phyloP scores from a whole-genome alignment of 345 rosid genomes.

The Citrus reticulata region DNA sequence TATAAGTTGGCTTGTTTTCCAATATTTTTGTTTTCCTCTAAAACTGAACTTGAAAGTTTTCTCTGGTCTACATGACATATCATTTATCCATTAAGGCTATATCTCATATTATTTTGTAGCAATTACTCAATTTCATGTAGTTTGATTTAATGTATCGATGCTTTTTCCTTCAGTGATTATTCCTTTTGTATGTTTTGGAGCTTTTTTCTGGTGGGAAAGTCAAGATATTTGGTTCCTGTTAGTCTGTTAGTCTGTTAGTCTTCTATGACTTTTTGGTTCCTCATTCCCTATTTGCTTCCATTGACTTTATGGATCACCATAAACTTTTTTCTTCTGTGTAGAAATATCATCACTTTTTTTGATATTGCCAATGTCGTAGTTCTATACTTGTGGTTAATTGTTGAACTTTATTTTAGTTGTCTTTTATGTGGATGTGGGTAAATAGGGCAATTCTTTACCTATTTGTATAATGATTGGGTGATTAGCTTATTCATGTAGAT shows the following conservation, averaged over 20 bases:
- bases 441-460: too few relatives aligned
- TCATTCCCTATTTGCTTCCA: constrained; percentile 5
- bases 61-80: neutral
- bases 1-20: neutral
- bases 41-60: neutral
- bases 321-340: neutral
- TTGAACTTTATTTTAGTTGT: too few relatives aligned
- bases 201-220: constrained; percentile 90
- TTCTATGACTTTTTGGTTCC: constrained; percentile 7
- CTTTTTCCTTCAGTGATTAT: constrained; percentile 49
- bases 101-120: neutral
- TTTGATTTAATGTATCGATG: constrained; percentile 9
- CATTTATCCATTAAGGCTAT: neutral
- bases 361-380: too few relatives aligned
- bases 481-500: too few relatives aligned
- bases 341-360: neutral
- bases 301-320: neutral
- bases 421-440: too few relatives aligned
- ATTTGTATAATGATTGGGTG: too few relatives aligned
- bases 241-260: constrained; percentile 42
- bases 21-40: neutral
- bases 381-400: too few relatives aligned
- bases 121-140: neutral
- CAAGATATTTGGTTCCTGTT: constrained; percentile 54
- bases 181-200: constrained; percentile 73